Evolutionary conservation across 805 yeast species (phyloP), one percentile per base, ranked within the genome.

Genomic region (Debaryomyces castellii): DNA sequence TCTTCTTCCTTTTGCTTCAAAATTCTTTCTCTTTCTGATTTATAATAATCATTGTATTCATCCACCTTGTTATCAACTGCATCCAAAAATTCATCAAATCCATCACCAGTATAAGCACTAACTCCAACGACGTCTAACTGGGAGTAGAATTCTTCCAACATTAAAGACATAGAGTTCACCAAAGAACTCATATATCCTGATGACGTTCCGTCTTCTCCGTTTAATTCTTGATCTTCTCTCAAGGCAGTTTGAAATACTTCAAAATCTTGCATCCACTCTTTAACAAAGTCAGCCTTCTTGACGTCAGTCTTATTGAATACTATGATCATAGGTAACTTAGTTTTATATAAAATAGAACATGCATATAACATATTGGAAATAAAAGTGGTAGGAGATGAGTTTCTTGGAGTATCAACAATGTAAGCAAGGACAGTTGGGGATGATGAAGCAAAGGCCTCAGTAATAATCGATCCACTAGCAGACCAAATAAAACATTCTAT

Each of bases 281-380:
- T 83, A 18, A 96, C 97, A 69, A 91, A 90, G 41, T 80, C 85
- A 0, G 95, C 88, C 48, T 85, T 85, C 54, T 84, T 74, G 4
- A 87, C 91, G 68, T 94, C 99, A 2, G 94, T 87, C 68, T 94
- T 94, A 71, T 94, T 94, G 75, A 94, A 94, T 1, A 94, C 99
- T 22, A 94, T 78, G 57, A 94, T 85, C 96, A 94, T 90, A 14
- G 99, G 99, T 45, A 94, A 76, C 62, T 92, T 91, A 18, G 97
- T 92, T 68, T 94, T 94, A 73, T 94, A 94, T 39, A 94, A 76
- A 41, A 94, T 92, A 6, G 98, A 92, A 70, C 99, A 94, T 0
- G 99, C 99, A 61, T 94, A 94, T 27, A 94, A 78, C 99, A 94
- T 94, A 65, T 94, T 94, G 44, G 98, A 91, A 81, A 94, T 94